Evolutionary conservation across 768 basidiomycete genomes (phyloP).

Genomic region (Cantharellus cinnabarinus): DNA sequence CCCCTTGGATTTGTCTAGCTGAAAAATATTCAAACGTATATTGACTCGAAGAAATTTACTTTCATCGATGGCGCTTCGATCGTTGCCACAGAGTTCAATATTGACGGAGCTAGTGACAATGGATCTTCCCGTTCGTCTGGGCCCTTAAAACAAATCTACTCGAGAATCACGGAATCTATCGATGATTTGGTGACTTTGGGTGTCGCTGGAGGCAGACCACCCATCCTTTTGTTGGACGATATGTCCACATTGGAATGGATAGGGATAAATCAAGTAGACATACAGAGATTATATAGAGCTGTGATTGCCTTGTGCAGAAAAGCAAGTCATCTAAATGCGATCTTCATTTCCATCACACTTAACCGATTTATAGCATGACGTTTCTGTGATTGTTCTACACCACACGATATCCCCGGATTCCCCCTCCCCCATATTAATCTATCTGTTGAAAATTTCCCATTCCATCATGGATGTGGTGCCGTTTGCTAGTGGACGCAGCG

Average conservation of each 20-base stretch:
- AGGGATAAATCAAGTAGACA: slow-evolving; percentile 31
- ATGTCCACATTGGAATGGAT: slow-evolving; percentile 37
- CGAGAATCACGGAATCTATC: background rate
- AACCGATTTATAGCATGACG: background rate
- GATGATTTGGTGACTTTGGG: background rate
- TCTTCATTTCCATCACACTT: background rate
- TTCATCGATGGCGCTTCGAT: background rate
- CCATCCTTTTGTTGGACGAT: background rate
- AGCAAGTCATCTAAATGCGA: background rate
- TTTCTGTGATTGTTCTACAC: background rate
- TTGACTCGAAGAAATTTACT: background rate
- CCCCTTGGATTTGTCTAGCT: background rate
- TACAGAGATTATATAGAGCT: slow-evolving; percentile 40
- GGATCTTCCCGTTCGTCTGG: no score
- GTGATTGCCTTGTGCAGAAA: slow-evolving; percentile 29
- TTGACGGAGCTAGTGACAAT: no score
- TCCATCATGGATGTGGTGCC: slow-evolving; percentile 56
- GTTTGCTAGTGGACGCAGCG: slow-evolving; percentile 54
- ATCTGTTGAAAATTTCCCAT: background rate
- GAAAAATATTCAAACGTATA: background rate
- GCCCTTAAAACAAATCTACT: background rate
- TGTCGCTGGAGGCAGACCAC: background rate
- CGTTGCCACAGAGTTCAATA: background rate
- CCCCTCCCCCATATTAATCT: background rate
- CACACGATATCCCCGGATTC: background rate